Evolutionary conservation across 2,329 filamentous ascomycete species (phyloP), one percentile per base, ranked within the genome.

Genomic region (Aspergillaceae sp.): DNA sequence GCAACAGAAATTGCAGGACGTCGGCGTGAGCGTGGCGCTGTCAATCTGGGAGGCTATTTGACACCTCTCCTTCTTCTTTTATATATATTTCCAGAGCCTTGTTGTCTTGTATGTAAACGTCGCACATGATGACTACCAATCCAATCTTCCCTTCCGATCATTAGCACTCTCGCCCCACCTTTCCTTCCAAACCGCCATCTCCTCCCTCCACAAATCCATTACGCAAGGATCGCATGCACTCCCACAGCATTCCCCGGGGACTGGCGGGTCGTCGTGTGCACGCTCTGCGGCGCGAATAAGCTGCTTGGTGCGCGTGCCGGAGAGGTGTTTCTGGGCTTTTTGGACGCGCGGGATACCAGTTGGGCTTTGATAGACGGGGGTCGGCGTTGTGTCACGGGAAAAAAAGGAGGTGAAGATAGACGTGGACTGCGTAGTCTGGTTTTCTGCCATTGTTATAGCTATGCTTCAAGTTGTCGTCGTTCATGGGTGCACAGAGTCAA

Each of bases 171-270:
- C 38, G 5, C 62, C 62, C 63, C 63, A 66, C 30, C 60, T 52
- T 48, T 63, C 63, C 49, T 54, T 59, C 63, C 63, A 66, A 42
- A 58, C 54, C 7, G 51, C 53, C 49, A 62, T 46, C 48, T 66
- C 63, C 51, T 66, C 59, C 41, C 49, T 54, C 62, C 62, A 66
- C 2, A 66, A 41, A 55, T 64, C 61, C 48, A 51, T 64, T 34
- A 66, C 63, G 40, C 63, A 66, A 4, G 63, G 63, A 49, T 65
- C 62, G 44, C 63, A 66, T 41, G 63, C 63, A 32, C 63, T 65
- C 29, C 63, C 63, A 52, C 63, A 66, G n/a, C 63, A 66, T 8
- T 56, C 52, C 1, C 63, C 63, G 8, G 55, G 57, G 4, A 62
- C 62, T 3, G 63, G 63, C 2, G 63, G 62, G 46, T 65, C 60